Evolutionary conservation across 2,329 filamentous ascomycete species (phyloP), one percentile per base, ranked within the genome.

Genomic region (Acarospora socialis): DNA sequence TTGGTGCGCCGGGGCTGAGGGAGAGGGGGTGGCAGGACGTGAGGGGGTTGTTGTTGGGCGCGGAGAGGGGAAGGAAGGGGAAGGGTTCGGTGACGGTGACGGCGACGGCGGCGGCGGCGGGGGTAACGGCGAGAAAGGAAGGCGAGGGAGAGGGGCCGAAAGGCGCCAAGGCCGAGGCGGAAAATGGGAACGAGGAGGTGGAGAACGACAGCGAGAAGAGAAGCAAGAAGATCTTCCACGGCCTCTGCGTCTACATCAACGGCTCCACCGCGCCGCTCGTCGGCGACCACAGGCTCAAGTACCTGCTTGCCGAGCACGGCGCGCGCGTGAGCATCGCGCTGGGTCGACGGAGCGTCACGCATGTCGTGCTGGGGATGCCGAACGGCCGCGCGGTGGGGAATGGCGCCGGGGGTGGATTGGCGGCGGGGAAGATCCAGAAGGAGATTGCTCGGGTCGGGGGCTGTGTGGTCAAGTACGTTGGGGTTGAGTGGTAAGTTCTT

Each of bases 231-330:
- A 68, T 92, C 32, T 86, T 94, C 50, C 57, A 69, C 26, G 71
- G 74, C 10, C 65, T 84, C 14, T 75, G 71, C 31, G 68, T 93
- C 45, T 90, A 87, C 57, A 69, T 94, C 54, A 93, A 93, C 54
- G 84, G 84, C 38, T 86, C 80, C 43, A 92, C 83, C 2, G 68
- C 75, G 37, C 84, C 86, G 1, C 55, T 73, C 15, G 69, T 93
- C 39, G 92, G 81, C 9, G 86, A 94, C 53, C 81, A 92, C 59
- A 79, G 72, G 50, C 68, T 94, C 35, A 92, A 90, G 61, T 74
- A 76, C 34, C 54, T 92, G 10, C 66, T 94, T 21, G 71, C 68
- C 4, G 65, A 73, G 35, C 73, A 92, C 48, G 87, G 86, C 13
- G 87, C 73, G 1, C 63, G 58, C 24, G 63, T 82, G 43, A 77